Evolutionary conservation across 202 grass and related monocot genomes (phyloP).

Genomic region (Zizania palustris): DNA sequence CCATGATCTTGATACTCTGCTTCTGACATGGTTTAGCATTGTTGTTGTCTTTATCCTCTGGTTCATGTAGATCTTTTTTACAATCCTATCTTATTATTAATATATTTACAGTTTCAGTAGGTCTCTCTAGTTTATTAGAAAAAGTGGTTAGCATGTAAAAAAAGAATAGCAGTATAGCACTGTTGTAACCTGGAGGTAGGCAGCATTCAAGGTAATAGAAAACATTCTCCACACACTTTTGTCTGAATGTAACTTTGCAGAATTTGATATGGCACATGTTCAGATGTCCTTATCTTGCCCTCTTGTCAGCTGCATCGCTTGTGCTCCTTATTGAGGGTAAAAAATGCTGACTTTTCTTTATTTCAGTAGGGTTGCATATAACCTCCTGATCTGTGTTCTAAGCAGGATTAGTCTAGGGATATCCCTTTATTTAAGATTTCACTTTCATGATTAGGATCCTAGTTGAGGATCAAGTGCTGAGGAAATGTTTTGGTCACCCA

Average conservation of each 20-base stretch:
- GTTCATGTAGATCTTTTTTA: no score
- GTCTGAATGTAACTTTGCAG: not conserved
- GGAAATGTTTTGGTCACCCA: not conserved
- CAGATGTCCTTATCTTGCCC: not conserved
- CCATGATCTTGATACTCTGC: slow-evolving; percentile 16
- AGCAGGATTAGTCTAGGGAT: not conserved
- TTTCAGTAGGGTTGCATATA: not conserved
- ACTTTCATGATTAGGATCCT: not conserved
- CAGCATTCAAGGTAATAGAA: not conserved
- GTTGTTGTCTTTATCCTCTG: no score
- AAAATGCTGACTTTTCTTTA: not conserved
- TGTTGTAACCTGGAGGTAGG: slow-evolving; percentile 2
- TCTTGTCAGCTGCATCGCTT: not conserved
- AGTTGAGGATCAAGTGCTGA: not conserved
- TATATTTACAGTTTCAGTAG: no score
- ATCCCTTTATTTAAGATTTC: not conserved
- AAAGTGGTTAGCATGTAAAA: not conserved
- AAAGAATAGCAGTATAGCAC: slow-evolving; percentile 4
- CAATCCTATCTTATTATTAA: no score
- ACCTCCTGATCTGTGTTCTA: not conserved
- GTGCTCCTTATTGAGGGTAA: not conserved
- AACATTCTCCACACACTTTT: not conserved
- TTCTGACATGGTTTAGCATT: not conserved
- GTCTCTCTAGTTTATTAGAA: no score
- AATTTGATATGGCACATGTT: not conserved